Base-by-base conservation (phyloP, 225 moss, liverwort and hornwort genomes). In the Climacium dendroides region DNA sequence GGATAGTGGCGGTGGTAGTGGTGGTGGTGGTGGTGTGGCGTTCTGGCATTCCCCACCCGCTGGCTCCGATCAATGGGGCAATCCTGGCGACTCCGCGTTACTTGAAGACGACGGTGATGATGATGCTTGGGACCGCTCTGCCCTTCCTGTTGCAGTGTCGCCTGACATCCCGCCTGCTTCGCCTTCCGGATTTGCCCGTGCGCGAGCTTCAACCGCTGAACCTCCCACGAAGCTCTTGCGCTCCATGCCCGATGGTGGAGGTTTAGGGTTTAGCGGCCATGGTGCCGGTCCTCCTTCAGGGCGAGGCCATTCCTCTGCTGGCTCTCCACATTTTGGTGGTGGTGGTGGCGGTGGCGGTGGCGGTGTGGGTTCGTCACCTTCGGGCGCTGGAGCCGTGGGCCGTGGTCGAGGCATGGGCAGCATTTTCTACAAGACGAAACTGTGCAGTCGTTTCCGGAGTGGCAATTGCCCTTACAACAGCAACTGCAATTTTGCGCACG, bases 401-500 rank as follows among this genome's bases (percentile, higher is more conserved):
- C 90, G 96, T 72, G 96, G 96, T 60, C 94, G 93, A 69, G 96
- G 96, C 78, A 94, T 92, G 91, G 97, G 95, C 25, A 95, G 94
- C 91, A 97, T 97, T 86, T 97, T 97, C 70, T 97, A 96, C 37
- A 97, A 97, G 89, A 99, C 99, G 9, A 99, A 99, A 89, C 81
- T 99, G 43, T 99, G 99, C 88, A 96, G 95, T 92, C 95, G 97
- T 87, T 99, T 99, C 54, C 94, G 96, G 30, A 94, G 89, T 58
- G 96, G 99, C 34, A 99, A 94, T 89, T 99, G 99, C 63, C 99
- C 99, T 13, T 99, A 99, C 88, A 99, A 92, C 85, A 96, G 91
- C 17, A 99, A 96, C 83, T 99, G 99, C 88, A 99, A 99, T 87
- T 99, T 99, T 79, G 99, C 99, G 10, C 99, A 99, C 54, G 99